Percentiles rank a stretch among this genome's conserved stretches.
Conservation (phyloP, 345 rosid species). For the Lumnitzera littorea region DNA sequence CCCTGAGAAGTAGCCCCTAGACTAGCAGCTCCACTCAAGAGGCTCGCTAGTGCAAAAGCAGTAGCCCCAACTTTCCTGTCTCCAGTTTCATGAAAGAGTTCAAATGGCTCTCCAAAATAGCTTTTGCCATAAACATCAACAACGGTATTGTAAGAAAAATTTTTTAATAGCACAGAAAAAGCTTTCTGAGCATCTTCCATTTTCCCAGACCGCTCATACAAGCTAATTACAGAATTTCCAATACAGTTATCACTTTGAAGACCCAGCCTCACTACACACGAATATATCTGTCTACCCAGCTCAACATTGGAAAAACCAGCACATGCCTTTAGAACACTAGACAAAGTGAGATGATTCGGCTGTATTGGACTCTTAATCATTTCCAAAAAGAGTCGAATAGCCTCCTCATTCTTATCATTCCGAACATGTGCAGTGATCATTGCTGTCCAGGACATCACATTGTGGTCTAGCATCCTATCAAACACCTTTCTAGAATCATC, state of each 20-base stretch:
- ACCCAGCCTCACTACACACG: constrained; percentile 44
- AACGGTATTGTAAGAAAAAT: no score
- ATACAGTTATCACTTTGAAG: constrained; percentile 45
- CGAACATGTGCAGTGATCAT: constrained; percentile 49
- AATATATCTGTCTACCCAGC: constrained; percentile 42
- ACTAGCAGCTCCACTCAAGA: constrained; percentile 56
- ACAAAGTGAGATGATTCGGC: constrained; percentile 67
- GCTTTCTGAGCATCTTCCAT: constrained; percentile 45
- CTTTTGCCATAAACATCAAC: no score
- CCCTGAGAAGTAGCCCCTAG: constrained; percentile 58
- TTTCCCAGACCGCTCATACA: constrained; percentile 50
- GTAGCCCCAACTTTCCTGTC: constrained; percentile 28
- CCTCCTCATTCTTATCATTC: constrained; percentile 32
- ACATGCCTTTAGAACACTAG: constrained; percentile 64
- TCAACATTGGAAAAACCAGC: constrained; percentile 36
- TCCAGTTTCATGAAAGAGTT: constrained; percentile 25
- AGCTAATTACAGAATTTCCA: constrained; percentile 61
- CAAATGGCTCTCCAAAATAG: no score
- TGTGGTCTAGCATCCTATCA: constrained; percentile 48
- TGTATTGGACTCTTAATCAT: constrained; percentile 40
- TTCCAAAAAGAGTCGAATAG: constrained; percentile 37
- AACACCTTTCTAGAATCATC: constrained; percentile 54
- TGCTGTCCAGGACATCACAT: constrained; percentile 74
- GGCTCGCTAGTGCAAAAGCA: constrained; percentile 62
- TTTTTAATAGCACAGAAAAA: no score